These are phyloP conservation scores for Cerioporus squamosus DNA, from an alignment of 1,284 basidiomycete species.

Conservation along the genomic window DNA sequence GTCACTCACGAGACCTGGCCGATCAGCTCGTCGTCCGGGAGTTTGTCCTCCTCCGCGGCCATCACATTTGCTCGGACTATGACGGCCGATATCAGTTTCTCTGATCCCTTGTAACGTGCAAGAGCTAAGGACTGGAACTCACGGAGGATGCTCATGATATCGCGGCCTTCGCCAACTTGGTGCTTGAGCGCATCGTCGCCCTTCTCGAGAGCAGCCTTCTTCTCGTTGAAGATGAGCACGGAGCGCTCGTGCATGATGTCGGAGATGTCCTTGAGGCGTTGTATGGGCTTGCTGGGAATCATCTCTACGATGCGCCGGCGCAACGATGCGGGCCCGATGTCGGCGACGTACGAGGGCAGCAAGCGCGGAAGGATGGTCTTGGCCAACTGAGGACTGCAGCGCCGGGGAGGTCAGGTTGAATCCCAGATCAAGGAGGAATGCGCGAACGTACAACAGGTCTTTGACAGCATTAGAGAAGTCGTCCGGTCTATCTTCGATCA, in stretches of 20 bases:
- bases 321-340: constrained; percentile 14
- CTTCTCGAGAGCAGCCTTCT: constrained; percentile 26
- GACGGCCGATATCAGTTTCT: background rate
- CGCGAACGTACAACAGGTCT: constrained; percentile 27
- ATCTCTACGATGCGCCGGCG: constrained; percentile 16
- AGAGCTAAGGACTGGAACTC: constrained; percentile 3
- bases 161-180: constrained; percentile 32
- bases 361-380: constrained; percentile 10
- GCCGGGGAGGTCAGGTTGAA: background rate
- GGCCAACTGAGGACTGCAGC: constrained; percentile 18
- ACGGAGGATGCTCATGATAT: constrained; percentile 39
- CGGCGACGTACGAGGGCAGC: background rate
- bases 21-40: constrained; percentile 36
- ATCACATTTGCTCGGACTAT: constrained; percentile 35
- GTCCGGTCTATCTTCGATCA: constrained; percentile 23
- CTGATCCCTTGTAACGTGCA: no score
- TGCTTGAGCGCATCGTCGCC: constrained; percentile 29
- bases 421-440: background rate
- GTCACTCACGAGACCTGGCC: constrained; percentile 37
- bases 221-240: constrained; percentile 23
- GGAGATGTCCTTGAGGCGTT: constrained; percentile 20
- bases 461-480: constrained; percentile 31
- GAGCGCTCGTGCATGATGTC: constrained; percentile 25
- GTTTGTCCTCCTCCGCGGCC: constrained; percentile 32
- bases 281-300: constrained; percentile 12